phyloP scores from a whole-genome alignment of 78 protist species.

The Planoprotostelium fungivorum region DNA sequence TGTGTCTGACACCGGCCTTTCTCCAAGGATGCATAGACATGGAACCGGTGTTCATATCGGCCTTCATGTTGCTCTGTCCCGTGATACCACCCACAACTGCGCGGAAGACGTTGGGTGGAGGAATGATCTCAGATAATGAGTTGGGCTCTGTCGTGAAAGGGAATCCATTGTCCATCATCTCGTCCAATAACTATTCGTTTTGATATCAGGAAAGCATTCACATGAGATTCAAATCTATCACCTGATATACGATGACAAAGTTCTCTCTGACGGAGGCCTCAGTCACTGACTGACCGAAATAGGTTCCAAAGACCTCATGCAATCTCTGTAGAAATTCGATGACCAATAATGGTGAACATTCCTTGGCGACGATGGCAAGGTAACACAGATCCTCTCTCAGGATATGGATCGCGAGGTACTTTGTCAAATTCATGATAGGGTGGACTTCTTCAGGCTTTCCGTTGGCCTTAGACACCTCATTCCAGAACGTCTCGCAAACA shows the following conservation, averaged over 20 bases:
- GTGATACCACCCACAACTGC: slow-evolving; percentile 16
- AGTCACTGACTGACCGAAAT: slow-evolving; percentile 42
- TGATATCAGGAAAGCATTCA: background rate
- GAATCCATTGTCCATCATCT: slow-evolving; percentile 89
- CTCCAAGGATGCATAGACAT: slow-evolving; percentile 78
- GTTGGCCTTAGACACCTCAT: background rate
- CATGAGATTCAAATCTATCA: background rate
- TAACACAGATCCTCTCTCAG: background rate
- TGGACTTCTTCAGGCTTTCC: background rate
- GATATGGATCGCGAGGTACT: background rate
- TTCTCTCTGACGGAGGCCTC: slow-evolving; percentile 61
- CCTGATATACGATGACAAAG: slow-evolving; percentile 69
- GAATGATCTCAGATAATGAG: slow-evolving; percentile 77
- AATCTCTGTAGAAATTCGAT: slow-evolving; percentile 77
- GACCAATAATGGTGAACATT: slow-evolving; percentile 65
- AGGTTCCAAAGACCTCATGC: slow-evolving; percentile 65
- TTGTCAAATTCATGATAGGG: background rate
- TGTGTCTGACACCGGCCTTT: slow-evolving; percentile 75
- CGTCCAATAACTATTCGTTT: slow-evolving; percentile 73
- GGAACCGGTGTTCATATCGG: background rate
- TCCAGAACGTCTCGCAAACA: background rate
- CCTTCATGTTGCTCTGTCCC: slow-evolving; percentile 18
- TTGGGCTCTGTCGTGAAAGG: slow-evolving; percentile 87
- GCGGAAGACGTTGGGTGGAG: slow-evolving; percentile 66
- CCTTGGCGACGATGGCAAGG: background rate